A percentile compares a stretch with the other conserved stretches of the same genome.
Conservation (phyloP, 2,329 filamentous ascomycete species). For the Pezicula carpinea region DNA sequence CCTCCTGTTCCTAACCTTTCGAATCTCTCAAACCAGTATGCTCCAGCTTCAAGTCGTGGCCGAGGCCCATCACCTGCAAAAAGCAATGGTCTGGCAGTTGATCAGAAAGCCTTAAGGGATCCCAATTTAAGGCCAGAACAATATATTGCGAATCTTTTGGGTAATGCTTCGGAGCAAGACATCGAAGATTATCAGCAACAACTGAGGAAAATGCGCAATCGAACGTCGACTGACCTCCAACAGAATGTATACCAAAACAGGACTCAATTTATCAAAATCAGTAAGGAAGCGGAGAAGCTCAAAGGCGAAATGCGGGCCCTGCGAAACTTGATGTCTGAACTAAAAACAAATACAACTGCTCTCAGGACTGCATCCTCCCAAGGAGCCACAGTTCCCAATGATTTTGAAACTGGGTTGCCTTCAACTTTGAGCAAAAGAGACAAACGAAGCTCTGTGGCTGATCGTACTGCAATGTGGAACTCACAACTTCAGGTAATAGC, state of each 20-base stretch:
- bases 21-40: slow-evolving; percentile 49
- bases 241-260: slow-evolving; percentile 96
- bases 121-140: slow-evolving; percentile 75
- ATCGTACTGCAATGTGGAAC: slow-evolving; percentile 63
- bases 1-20: slow-evolving; percentile 73
- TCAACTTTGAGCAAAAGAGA: slow-evolving; percentile 61
- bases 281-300: slow-evolving; percentile 96
- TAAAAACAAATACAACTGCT: slow-evolving; percentile 72
- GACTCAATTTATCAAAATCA: slow-evolving; percentile 98
- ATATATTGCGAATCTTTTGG: slow-evolving; percentile 50
- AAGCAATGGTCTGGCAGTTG: slow-evolving; percentile 59
- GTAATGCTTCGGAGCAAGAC: slow-evolving; percentile 28
- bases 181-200: slow-evolving; percentile 27
- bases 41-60: slow-evolving; percentile 17
- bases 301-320: slow-evolving; percentile 94
- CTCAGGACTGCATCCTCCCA: slow-evolving; percentile 55
- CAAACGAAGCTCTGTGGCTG: slow-evolving; percentile 83
- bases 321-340: slow-evolving; percentile 84
- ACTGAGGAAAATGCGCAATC: slow-evolving; percentile 24
- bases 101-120: slow-evolving; percentile 74
- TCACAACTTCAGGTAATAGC: slow-evolving; percentile 50
- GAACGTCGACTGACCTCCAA: slow-evolving; percentile 64
- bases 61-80: slow-evolving; percentile 24
- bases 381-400: slow-evolving; percentile 41
- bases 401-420: slow-evolving; percentile 47